Evolutionary conservation across 2,329 filamentous ascomycete species (phyloP).

Genomic region (Talaromyces sp.): DNA sequence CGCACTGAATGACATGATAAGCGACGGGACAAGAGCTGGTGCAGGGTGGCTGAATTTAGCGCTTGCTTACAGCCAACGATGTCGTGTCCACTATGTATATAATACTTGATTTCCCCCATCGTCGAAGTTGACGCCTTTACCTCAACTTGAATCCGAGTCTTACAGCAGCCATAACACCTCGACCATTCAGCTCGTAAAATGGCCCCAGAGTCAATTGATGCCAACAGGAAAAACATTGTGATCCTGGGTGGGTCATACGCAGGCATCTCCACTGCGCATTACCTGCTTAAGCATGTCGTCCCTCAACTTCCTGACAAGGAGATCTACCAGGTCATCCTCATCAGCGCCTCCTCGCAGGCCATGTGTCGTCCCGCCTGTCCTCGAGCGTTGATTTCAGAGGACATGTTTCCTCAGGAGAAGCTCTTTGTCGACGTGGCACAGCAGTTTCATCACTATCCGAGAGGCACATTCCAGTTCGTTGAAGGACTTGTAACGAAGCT

Average conservation of each 20-base stretch:
- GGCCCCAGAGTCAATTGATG: neutral
- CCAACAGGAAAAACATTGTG: neutral
- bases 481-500: neutral
- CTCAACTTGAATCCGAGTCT: too few species aligned
- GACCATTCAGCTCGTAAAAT: too few species aligned
- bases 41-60: too few species aligned
- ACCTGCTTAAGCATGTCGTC: conserved; percentile 56
- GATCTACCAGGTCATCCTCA: conserved; percentile 45
- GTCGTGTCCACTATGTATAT: too few species aligned
- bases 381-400: conserved; percentile 1
- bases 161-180: too few species aligned
- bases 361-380: conserved; percentile 51
- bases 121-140: too few species aligned
- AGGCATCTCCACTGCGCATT: conserved; percentile 57
- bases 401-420: conserved; percentile 48
- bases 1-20: too few species aligned
- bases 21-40: too few species aligned
- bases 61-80: too few species aligned
- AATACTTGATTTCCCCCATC: too few species aligned
- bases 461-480: conserved; percentile 41
- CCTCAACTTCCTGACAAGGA: conserved; percentile 43
- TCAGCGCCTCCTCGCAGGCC: conserved; percentile 47
- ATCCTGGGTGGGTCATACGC: conserved; percentile 58
- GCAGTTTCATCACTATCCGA: conserved; percentile 46
- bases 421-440: conserved; percentile 44